Evolutionary conservation across 495 filamentous ascomycete genomes (phyloP).

Genomic region (Articulospora tetracladia): DNA sequence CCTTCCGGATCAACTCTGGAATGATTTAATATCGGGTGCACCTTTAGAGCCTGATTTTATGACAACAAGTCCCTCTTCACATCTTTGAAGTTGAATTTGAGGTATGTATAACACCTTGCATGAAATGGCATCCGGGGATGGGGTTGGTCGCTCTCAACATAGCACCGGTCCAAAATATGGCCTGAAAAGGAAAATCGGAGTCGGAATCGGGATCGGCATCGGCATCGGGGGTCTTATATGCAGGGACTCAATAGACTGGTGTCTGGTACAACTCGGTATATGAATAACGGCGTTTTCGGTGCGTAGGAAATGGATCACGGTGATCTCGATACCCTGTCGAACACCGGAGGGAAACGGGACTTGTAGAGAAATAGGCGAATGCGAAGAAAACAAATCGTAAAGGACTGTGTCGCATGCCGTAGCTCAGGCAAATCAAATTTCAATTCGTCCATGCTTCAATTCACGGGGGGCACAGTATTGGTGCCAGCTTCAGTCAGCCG

Average conservation of each 20-base stretch:
- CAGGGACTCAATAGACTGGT: too few species aligned
- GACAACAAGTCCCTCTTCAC: background rate
- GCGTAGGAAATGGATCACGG: too few species aligned
- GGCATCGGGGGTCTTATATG: too few species aligned
- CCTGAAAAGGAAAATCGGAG: too few species aligned
- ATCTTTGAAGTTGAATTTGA: background rate
- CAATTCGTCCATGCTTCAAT: background rate
- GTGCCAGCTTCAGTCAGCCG: background rate
- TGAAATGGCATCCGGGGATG: too few species aligned
- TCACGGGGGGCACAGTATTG: background rate
- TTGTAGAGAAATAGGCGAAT: background rate
- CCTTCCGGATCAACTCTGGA: background rate
- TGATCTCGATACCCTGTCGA: too few species aligned
- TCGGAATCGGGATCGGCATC: too few species aligned
- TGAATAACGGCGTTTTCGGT: too few species aligned
- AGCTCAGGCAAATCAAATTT: background rate
- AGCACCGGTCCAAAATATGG: background rate
- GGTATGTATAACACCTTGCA: background rate
- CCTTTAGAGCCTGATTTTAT: background rate
- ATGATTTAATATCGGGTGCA: background rate
- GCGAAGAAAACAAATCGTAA: background rate
- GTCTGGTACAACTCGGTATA: too few species aligned
- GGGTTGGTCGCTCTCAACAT: too few species aligned
- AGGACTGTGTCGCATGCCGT: background rate
- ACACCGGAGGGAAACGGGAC: background rate